Evolutionary conservation across 1,139 yeast genomes (phyloP).

Genomic region (Martiniozyma asiatica): DNA sequence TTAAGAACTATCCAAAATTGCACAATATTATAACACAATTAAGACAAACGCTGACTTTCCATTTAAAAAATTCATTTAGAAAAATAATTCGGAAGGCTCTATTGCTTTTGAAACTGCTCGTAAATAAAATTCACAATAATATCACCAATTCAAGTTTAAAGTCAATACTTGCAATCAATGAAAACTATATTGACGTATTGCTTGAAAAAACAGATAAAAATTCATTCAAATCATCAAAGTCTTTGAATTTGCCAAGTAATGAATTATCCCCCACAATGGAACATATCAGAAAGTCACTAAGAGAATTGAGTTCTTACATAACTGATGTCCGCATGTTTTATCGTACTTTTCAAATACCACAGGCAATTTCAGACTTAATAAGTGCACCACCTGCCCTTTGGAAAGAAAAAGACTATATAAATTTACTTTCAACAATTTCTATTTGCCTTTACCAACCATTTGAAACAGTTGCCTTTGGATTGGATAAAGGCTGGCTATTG

Average conservation of each 20-base stretch:
- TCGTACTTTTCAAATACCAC: conserved; percentile 40
- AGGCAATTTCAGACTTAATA: conserved; percentile 29
- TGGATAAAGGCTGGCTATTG: conserved; percentile 43
- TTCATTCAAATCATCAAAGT: background rate
- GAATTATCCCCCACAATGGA: background rate
- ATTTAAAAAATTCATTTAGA: too few relatives aligned
- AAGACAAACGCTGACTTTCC: too few relatives aligned
- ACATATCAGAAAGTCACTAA: conserved; percentile 4
- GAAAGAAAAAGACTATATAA: conserved; percentile 12
- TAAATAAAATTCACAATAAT: too few relatives aligned
- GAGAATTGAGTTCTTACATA: conserved; percentile 31
- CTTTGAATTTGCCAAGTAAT: background rate
- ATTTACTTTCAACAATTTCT: conserved; percentile 18
- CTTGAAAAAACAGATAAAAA: too few relatives aligned
- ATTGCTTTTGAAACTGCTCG: too few relatives aligned
- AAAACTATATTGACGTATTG: background rate
- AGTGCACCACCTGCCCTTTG: conserved; percentile 27
- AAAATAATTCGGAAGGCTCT: too few relatives aligned
- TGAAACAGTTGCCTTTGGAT: conserved; percentile 48
- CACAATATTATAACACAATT: background rate
- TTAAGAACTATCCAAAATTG: conserved; percentile 15
- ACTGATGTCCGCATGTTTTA: conserved; percentile 44
- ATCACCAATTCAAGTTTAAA: too few relatives aligned
- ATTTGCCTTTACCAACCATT: conserved; percentile 29
- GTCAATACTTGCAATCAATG: too few relatives aligned